phyloP scores from a whole-genome alignment of 1,139 yeast genomes.

The Diutina rugosa region DNA sequence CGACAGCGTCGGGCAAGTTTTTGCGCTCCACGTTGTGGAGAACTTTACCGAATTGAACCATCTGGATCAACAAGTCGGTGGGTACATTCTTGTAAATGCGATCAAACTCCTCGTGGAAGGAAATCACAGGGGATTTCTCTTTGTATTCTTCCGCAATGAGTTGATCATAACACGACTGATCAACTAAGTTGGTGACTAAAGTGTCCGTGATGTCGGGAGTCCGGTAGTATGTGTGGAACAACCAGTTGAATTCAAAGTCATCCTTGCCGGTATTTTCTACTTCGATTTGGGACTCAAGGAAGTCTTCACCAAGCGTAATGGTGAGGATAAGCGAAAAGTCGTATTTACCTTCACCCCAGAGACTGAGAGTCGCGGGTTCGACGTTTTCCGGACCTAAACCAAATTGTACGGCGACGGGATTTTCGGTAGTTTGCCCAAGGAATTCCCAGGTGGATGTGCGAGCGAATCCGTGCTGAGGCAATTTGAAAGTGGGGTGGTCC shows the following conservation, averaged over 20 bases:
- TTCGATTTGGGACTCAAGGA: constrained; percentile 56
- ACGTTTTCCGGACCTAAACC: constrained; percentile 82
- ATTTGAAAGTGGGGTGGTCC: constrained; percentile 23
- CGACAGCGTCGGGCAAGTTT: constrained; percentile 78
- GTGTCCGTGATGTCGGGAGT: constrained; percentile 69
- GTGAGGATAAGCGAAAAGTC: constrained; percentile 74
- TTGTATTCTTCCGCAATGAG: constrained; percentile 45
- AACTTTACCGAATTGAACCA: constrained; percentile 58
- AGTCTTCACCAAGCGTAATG: constrained; percentile 39
- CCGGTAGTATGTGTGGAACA: constrained; percentile 84
- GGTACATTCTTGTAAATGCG: constrained; percentile 61
- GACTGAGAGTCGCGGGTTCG: constrained; percentile 43
- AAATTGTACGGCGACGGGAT: constrained; percentile 64
- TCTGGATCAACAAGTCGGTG: constrained; percentile 42
- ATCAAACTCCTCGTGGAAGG: constrained; percentile 72
- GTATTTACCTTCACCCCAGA: constrained; percentile 34
- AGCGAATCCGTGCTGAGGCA: constrained; percentile 97
- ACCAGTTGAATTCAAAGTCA: constrained; percentile 78
- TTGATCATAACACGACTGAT: constrained; percentile 64
- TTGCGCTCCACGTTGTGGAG: constrained; percentile 50
- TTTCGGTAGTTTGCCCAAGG: constrained; percentile 58
- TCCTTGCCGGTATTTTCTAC: constrained; percentile 57
- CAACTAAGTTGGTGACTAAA: constrained; percentile 64
- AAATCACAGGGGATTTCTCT: constrained; percentile 62
- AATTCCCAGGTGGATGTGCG: constrained; percentile 86